Evolutionary conservation across 2,329 filamentous ascomycete species (phyloP), one percentile per base, ranked within the genome.

Genomic region (Amauroascus niger): DNA sequence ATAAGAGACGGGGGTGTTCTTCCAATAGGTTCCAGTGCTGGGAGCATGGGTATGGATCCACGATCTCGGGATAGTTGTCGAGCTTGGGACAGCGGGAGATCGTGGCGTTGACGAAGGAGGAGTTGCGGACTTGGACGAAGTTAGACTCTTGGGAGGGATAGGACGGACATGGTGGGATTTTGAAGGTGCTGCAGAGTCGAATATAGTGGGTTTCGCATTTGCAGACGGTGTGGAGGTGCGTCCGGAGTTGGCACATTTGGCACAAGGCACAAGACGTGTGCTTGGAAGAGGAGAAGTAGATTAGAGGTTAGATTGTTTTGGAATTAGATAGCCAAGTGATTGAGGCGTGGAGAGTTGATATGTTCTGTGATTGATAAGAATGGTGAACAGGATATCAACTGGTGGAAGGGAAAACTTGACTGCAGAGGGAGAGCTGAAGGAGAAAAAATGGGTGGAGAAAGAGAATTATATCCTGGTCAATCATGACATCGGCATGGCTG

Each of bases 181-280:
- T 48, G 24, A 57, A 56, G 7, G 45, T 51, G 20, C 20, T 41
- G 53, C 56, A 60, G 49, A 59, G 32, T 43, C 46, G 54, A 37
- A 61, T 52, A 20, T 60, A 24, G 33, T 59, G 37, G 18, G 54
- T 50, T 33, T 50, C 49, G 51, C 58, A 61, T 16, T 48, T 44
- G 52, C 58, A 59, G 33, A 54, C 47, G 22, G 44, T 47, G 55
- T 61, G 56, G 33, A 49, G 24, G 33, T 60, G 57, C 13, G 53
- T 55, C 37, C 58, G 56, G 33, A 55, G 51, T 32, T 52, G 40
- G 46, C 59, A 61, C 58, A 61, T 61, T 20, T 24, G 24, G 41
- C 20, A 44, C 41, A 44, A n/a, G 20, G 18, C 8, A 13, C 33
- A 35, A 13, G 7, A 35, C 4, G 33, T 7, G n/a, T 30, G 33